Evolutionary conservation across 2,329 filamentous ascomycete species (phyloP).

Genomic region (Penicillium sp.): DNA sequence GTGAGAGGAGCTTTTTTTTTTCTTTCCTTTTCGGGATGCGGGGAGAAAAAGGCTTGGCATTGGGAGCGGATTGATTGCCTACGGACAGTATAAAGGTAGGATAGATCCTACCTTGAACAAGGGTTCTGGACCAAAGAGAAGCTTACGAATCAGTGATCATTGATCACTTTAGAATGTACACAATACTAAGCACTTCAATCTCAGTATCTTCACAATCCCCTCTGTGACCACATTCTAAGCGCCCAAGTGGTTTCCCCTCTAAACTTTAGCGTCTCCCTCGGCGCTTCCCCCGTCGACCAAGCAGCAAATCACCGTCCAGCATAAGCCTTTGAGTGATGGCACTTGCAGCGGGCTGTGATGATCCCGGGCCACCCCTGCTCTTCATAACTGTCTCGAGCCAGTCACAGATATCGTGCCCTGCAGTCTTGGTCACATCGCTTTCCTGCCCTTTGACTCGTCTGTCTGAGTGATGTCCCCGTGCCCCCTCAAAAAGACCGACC

Average conservation of each 20-base stretch:
- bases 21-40: conserved; percentile 10
- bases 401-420: conserved; percentile 21
- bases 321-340: conserved; percentile 27
- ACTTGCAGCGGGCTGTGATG: conserved; percentile 31
- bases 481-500: conserved; percentile 34
- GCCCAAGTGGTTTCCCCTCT: conserved; percentile 22
- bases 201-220: not conserved
- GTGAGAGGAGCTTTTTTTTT: conserved; percentile 6
- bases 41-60: conserved; percentile 10
- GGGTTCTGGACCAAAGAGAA: no score
- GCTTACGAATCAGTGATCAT: no score
- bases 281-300: conserved; percentile 27
- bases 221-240: conserved; percentile 20
- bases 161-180: no score
- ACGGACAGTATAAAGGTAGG: no score
- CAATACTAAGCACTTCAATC: not conserved
- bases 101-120: not conserved
- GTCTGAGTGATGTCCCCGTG: conserved; percentile 19
- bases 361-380: conserved; percentile 21
- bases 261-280: conserved; percentile 27
- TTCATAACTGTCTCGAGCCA: conserved; percentile 11
- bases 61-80: not conserved
- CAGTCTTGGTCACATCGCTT: conserved; percentile 32
- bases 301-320: conserved; percentile 28
- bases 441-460: conserved; percentile 30